Evolutionary conservation across 2,329 filamentous ascomycete species (phyloP), one percentile per base, ranked within the genome.

Genomic region (Alternaria novae-zelandiae): DNA sequence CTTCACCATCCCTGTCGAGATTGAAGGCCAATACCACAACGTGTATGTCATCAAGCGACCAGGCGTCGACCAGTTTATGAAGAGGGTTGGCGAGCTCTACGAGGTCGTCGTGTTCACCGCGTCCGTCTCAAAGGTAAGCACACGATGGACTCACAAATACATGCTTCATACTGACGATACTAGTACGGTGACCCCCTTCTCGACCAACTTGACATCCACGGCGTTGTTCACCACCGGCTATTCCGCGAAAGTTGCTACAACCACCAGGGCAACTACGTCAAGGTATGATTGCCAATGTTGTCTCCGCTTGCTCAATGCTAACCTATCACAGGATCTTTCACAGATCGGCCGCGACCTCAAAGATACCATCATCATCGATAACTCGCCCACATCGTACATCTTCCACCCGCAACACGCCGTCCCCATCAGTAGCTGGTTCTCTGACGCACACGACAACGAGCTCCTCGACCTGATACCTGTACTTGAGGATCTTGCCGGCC

Each of bases 361-460:
- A 81, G 95, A 99, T 78, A 99, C 95, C 20, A 99, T 99, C 79
- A 99, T 99, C 80, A 99, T 99, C 77, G 96, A 99, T 84, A 99
- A 99, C 83, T 98, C 96, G 50, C 96, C 96, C 3, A 99, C 96
- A 5, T 98, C 95, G 12, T 99, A 99, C 84, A 98, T 99, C 75
- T 99, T 99, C 87, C 96, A 99, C 79, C 96, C 96, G 23, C 95
- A 99, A 84, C 96, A 99, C 80, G 96, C 96, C 65, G 95, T 99
- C 54, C 96, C 96, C 25, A 99, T 99, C 83, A 97, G 94, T 87
- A 98, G 95, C 86, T 99, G 96, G 96, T 99, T 99, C 84, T 97
- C 94, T 70, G 96, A 99, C 83, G 96, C 96, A 66, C 96, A 99
- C 82, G 96, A 99, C 84, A 99, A 99, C 82, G 96, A 99, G 86